A percentile compares a stretch with the other conserved stretches of the same genome.
Evolutionary conservation across 2,329 filamentous ascomycete species (phyloP).

Genomic region (Cercospora nicotianae): DNA sequence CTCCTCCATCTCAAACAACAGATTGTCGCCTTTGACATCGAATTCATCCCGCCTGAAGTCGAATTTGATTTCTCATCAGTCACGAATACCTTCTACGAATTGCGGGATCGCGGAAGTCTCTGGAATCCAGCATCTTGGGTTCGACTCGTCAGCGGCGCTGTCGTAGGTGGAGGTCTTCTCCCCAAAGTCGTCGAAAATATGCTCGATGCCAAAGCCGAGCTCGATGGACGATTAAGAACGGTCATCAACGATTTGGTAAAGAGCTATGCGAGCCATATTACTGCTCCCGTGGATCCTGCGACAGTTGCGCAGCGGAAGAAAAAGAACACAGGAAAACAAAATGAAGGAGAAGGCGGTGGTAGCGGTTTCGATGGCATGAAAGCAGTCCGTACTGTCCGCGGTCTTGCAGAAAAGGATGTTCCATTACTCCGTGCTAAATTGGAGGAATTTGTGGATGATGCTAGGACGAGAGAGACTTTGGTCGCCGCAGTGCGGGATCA

Average conservation of each 20-base stretch:
- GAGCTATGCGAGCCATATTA: conserved; percentile 59
- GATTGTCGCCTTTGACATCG: conserved; percentile 93
- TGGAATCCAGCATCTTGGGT: conserved; percentile 66
- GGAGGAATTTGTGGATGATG: conserved; percentile 64
- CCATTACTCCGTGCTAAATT: conserved; percentile 57
- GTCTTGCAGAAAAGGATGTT: conserved; percentile 59
- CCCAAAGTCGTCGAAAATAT: conserved; percentile 70
- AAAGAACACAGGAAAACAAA: not conserved
- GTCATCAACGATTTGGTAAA: conserved; percentile 68
- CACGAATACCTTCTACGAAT: conserved; percentile 66
- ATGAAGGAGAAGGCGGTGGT: conserved; percentile 1
- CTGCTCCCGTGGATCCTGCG: conserved; percentile 43
- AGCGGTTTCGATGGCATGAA: conserved; percentile 35
- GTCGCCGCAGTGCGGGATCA: conserved; percentile 66
- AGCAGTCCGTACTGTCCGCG: conserved; percentile 49
- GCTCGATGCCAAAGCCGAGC: conserved; percentile 68
- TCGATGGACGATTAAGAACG: conserved; percentile 61
- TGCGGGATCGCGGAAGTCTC: conserved; percentile 63
- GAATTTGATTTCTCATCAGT: conserved; percentile 66
- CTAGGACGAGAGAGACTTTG: conserved; percentile 64
- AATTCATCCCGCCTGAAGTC: conserved; percentile 65
- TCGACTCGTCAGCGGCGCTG: conserved; percentile 53
- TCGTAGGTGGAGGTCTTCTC: conserved; percentile 50
- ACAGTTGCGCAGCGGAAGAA: conserved; percentile 26
- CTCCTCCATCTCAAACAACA: conserved; percentile 93